Evolutionary conservation across 768 basidiomycete genomes (phyloP).

Genomic region (Trametopsis cervina): DNA sequence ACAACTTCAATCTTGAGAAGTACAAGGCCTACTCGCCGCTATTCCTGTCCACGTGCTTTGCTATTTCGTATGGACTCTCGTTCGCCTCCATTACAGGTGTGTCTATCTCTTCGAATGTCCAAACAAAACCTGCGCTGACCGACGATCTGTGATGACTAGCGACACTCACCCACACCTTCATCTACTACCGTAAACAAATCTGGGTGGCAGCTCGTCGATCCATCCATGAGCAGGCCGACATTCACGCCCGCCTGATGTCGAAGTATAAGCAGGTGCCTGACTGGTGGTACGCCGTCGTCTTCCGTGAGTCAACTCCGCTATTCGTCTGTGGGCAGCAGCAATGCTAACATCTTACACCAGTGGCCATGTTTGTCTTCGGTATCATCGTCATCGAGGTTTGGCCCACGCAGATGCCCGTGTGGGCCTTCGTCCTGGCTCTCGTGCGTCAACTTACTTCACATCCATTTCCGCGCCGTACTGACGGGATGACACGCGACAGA

Average conservation of each 20-base stretch:
- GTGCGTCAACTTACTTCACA: slow-evolving; percentile 62
- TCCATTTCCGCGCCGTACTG: slow-evolving; percentile 34
- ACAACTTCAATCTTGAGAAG: slow-evolving; percentile 28
- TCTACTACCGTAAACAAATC: slow-evolving; percentile 27
- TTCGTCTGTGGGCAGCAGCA: not conserved
- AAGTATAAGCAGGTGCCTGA: slow-evolving; percentile 36
- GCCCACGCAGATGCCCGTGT: slow-evolving; percentile 61
- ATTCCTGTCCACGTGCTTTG: slow-evolving; percentile 45
- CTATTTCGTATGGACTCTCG: slow-evolving; percentile 42
- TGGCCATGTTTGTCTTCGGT: slow-evolving; percentile 51
- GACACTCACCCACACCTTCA: slow-evolving; percentile 4
- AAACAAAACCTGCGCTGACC: slow-evolving; percentile 32
- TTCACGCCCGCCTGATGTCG: slow-evolving; percentile 39
- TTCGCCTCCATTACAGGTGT: slow-evolving; percentile 30
- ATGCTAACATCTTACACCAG: slow-evolving; percentile 39
- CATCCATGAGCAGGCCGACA: slow-evolving; percentile 36
- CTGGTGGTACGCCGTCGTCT: slow-evolving; percentile 39
- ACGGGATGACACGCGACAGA: slow-evolving; percentile 4
- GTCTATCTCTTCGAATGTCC: no score
- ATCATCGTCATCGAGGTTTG: slow-evolving; percentile 53
- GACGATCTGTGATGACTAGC: slow-evolving; percentile 18
- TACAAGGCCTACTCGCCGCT: slow-evolving; percentile 39
- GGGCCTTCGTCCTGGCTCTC: slow-evolving; percentile 51
- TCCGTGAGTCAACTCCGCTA: slow-evolving; percentile 20
- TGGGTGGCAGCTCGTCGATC: slow-evolving; percentile 29